Percentiles rank a stretch among this genome's conserved stretches.
phyloP scores from a whole-genome alignment of 768 basidiomycete genomes.

The Phylloporus arenicola region DNA sequence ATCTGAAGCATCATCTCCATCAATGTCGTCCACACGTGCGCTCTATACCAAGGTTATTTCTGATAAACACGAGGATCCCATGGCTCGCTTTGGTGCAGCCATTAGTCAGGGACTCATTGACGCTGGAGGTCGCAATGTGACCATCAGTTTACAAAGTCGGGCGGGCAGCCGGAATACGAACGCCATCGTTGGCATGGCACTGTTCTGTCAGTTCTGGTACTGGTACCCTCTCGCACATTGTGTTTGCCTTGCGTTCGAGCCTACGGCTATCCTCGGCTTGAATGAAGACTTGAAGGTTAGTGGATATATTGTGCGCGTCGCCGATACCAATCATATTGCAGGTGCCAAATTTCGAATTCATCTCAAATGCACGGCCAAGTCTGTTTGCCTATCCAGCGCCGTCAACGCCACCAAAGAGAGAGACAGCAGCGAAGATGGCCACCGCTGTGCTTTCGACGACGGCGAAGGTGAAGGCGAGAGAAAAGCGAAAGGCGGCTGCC shows the following conservation, averaged over 20 bases:
- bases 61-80: conserved; percentile 98
- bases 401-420: conserved; percentile 87
- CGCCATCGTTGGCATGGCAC: conserved; percentile 94
- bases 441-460: conserved; percentile 96
- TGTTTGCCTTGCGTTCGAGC: conserved; percentile 87
- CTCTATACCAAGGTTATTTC: conserved; percentile 84
- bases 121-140: conserved; percentile 94
- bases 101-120: conserved; percentile 96
- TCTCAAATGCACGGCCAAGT: conserved; percentile 86
- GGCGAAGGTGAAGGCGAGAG: conserved; percentile 92
- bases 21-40: conserved; percentile 73
- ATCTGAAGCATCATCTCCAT: conserved; percentile 84
- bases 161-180: conserved; percentile 90
- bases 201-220: conserved; percentile 99
- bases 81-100: conserved; percentile 96
- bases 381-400: conserved; percentile 88
- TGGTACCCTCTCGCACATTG: conserved; percentile 98
- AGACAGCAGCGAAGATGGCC: conserved; percentile 85
- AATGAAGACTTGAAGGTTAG: conserved; percentile 79
- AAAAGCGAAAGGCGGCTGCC: conserved; percentile 84
- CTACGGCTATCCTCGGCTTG: conserved; percentile 91
- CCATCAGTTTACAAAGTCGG: conserved; percentile 88
- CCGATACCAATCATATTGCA: conserved; percentile 27
- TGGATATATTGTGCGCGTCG: neutral
- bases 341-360: conserved; percentile 91